These are phyloP conservation scores for Herpetomonas tarakana DNA, from an alignment of 208 protist genomes.

Conservation along the genomic window DNA sequence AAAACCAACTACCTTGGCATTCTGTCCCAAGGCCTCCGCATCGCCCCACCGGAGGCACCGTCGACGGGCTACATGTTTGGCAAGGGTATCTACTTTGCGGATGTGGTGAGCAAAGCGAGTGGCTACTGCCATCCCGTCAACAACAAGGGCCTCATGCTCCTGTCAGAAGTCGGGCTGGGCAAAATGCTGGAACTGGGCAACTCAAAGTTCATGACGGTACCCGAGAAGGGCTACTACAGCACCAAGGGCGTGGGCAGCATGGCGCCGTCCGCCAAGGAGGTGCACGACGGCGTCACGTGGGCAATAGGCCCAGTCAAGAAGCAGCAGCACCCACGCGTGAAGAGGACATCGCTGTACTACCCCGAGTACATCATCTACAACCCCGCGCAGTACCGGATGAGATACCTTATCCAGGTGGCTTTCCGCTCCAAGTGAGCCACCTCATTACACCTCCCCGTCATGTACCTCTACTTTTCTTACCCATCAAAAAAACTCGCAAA, in stretches of 20 bases:
- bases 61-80: slow-evolving; percentile 83
- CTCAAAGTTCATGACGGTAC: slow-evolving; percentile 46
- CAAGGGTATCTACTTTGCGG: slow-evolving; percentile 76
- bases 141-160: slow-evolving; percentile 45
- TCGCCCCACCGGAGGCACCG: slow-evolving; percentile 86
- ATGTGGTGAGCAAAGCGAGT: slow-evolving; percentile 55
- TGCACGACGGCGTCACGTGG: slow-evolving; percentile 31
- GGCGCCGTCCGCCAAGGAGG: slow-evolving; percentile 17
- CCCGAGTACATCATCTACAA: slow-evolving; percentile 89
- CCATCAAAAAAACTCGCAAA: too few species aligned
- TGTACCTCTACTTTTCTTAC: too few species aligned
- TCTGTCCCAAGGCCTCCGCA: slow-evolving; percentile 72
- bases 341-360: slow-evolving; percentile 39
- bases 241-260: slow-evolving; percentile 32
- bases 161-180: slow-evolving; percentile 76
- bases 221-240: slow-evolving; percentile 25
- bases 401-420: slow-evolving; percentile 50
- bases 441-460: too few species aligned
- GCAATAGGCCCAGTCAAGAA: slow-evolving; percentile 20
- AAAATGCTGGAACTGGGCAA: slow-evolving; percentile 37
- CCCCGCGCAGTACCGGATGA: slow-evolving; percentile 49
- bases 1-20: slow-evolving; percentile 85
- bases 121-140: slow-evolving; percentile 50
- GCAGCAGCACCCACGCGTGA: slow-evolving; percentile 8
- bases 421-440: slow-evolving; percentile 19